Conservation (phyloP, 139 green algal species). For the Tetraselmis striata region DNA sequence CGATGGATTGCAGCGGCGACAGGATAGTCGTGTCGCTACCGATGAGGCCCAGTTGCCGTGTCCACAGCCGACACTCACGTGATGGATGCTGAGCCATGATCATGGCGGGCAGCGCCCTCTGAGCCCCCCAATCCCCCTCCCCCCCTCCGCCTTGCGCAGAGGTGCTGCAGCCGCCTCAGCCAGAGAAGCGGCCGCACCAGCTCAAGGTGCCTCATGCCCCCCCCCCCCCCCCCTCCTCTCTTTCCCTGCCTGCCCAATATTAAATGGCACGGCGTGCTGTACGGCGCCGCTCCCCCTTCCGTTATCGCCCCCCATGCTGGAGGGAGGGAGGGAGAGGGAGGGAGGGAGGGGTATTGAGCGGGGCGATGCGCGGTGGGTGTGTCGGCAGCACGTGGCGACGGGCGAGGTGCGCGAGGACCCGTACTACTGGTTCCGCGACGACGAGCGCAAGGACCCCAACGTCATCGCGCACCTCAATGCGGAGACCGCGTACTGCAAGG, state of each 20-base stretch:
- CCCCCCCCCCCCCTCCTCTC: too few relatives aligned
- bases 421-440: slow-evolving; percentile 81
- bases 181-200: slow-evolving; percentile 25
- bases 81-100: not conserved
- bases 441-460: slow-evolving; percentile 51
- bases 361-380: too few relatives aligned
- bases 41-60: too few relatives aligned
- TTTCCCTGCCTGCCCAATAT: too few relatives aligned
- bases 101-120: not conserved
- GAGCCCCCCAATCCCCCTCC: not conserved
- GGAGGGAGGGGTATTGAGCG: too few relatives aligned
- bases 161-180: slow-evolving; percentile 29
- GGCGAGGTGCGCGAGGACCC: slow-evolving; percentile 47
- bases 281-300: too few relatives aligned
- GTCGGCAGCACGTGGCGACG: not conserved
- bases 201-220: slow-evolving; percentile 20
- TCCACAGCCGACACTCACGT: not conserved
- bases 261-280: too few relatives aligned
- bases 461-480: slow-evolving; percentile 47
- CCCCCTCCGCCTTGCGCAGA: slow-evolving; percentile 6
- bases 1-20: too few relatives aligned
- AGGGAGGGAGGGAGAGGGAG: too few relatives aligned
- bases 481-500: slow-evolving; percentile 70
- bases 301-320: too few relatives aligned
- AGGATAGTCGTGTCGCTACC: too few relatives aligned